Evolutionary conservation across 108 stramenopile species (phyloP).

Genomic region (Skeletonema marinoi): DNA sequence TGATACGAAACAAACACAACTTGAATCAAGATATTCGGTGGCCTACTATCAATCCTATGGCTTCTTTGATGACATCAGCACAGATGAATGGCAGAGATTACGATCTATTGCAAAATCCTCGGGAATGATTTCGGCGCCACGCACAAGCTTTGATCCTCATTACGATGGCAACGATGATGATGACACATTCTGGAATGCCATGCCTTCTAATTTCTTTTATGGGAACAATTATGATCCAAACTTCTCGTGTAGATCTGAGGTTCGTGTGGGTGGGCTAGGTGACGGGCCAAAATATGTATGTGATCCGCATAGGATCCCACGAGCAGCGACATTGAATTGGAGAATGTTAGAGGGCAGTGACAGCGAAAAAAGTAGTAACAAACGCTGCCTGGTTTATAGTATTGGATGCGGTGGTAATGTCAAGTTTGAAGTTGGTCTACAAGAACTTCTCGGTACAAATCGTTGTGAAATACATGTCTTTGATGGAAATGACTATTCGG

Average conservation of each 20-base stretch:
- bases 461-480: constrained; percentile 46
- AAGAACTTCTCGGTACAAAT: constrained; percentile 14
- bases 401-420: constrained; percentile 50
- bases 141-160: not conserved
- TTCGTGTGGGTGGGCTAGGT: constrained; percentile 9
- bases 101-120: not conserved
- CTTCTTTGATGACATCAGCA: constrained; percentile 13
- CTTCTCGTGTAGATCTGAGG: constrained; percentile 42
- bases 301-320: constrained; percentile 45
- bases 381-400: constrained; percentile 52
- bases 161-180: not conserved
- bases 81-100: not conserved
- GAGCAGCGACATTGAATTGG: not conserved
- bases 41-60: constrained; percentile 8
- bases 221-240: constrained; percentile 50
- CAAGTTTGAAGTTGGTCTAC: constrained; percentile 42
- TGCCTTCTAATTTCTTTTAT: constrained; percentile 5
- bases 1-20: not conserved
- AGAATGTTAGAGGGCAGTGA: not conserved
- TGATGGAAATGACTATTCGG: constrained; percentile 6
- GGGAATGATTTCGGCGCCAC: not conserved
- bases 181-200: constrained; percentile 2
- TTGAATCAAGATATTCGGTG: not conserved
- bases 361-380: not conserved
- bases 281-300: constrained; percentile 57